Conservation (phyloP, 192 early-diverging fungal species). For the Dispira parvispora region DNA sequence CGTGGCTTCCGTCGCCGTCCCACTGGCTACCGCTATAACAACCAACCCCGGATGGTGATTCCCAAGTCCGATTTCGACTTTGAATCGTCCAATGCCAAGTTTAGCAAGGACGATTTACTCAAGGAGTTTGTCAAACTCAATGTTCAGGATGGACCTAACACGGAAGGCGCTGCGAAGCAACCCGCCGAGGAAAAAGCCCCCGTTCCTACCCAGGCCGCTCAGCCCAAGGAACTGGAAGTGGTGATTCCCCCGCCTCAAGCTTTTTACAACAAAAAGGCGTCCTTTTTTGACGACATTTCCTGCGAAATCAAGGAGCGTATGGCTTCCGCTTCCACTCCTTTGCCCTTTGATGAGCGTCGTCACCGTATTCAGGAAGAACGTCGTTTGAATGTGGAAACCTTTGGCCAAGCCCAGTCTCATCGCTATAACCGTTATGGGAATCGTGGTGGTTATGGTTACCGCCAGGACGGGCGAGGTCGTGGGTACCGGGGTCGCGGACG, state of each 20-base stretch:
- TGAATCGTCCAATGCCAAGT: slow-evolving; percentile 87
- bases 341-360: slow-evolving; percentile 47
- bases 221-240: slow-evolving; percentile 30
- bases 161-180: neutral
- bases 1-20: slow-evolving; percentile 13
- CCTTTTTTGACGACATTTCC: slow-evolving; percentile 97
- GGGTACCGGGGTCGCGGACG: slow-evolving; percentile 25
- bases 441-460: slow-evolving; percentile 35
- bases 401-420: slow-evolving; percentile 72
- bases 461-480: slow-evolving; percentile 17
- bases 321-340: slow-evolving; percentile 29
- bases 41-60: slow-evolving; percentile 30
- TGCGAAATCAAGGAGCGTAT: slow-evolving; percentile 83
- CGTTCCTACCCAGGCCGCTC: neutral
- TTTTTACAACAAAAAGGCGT: slow-evolving; percentile 62
- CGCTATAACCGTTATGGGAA: slow-evolving; percentile 34
- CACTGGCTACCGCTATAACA: slow-evolving; percentile 4
- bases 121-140: slow-evolving; percentile 48
- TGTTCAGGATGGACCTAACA: slow-evolving; percentile 20
- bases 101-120: slow-evolving; percentile 70
- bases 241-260: slow-evolving; percentile 30
- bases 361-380: slow-evolving; percentile 73
- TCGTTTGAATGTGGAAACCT: slow-evolving; percentile 86
- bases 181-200: neutral
- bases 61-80: slow-evolving; percentile 90